A percentile compares a stretch with the other conserved stretches of the same genome.
phyloP scores from a whole-genome alignment of 305 asterid genomes.

The Solanum aculeatissimum region DNA sequence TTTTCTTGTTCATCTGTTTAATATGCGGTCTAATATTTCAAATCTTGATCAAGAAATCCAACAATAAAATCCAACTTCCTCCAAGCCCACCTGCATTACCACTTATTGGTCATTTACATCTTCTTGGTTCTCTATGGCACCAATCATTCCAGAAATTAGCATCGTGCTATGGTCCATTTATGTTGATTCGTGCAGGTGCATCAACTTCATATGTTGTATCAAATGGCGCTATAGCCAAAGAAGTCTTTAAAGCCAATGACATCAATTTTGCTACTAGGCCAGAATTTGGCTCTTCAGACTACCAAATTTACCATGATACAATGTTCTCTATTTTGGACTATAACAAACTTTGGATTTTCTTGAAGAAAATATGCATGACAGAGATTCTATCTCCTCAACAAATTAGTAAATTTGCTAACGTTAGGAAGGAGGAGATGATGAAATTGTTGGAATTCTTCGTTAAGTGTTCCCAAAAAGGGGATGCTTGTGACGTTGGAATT shows the following conservation, averaged over 20 bases:
- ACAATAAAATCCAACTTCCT: conserved; percentile 13
- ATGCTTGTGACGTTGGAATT: background rate
- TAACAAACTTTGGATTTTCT: conserved; percentile 15
- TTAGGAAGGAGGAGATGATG: conserved; percentile 9
- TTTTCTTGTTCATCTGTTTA: background rate
- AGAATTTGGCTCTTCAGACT: conserved; percentile 25
- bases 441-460: background rate
- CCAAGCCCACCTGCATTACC: conserved; percentile 54
- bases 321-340: conserved; percentile 6
- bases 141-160: conserved; percentile 62
- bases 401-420: conserved; percentile 1
- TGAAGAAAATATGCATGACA: conserved; percentile 15
- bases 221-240: conserved; percentile 41
- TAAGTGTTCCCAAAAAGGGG: background rate
- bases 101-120: conserved; percentile 72
- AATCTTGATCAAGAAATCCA: background rate
- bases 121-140: conserved; percentile 54
- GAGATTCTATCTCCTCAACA: conserved; percentile 9
- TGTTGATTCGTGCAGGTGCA: conserved; percentile 42
- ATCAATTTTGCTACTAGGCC: conserved; percentile 35
- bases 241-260: conserved; percentile 50
- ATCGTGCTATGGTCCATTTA: conserved; percentile 36
- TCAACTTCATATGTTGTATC: conserved; percentile 51
- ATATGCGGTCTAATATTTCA: background rate
- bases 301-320: background rate